Evolutionary conservation across 2,329 filamentous ascomycete genomes (phyloP).

Genomic region (Hawksworthiomyces lignivorus): DNA sequence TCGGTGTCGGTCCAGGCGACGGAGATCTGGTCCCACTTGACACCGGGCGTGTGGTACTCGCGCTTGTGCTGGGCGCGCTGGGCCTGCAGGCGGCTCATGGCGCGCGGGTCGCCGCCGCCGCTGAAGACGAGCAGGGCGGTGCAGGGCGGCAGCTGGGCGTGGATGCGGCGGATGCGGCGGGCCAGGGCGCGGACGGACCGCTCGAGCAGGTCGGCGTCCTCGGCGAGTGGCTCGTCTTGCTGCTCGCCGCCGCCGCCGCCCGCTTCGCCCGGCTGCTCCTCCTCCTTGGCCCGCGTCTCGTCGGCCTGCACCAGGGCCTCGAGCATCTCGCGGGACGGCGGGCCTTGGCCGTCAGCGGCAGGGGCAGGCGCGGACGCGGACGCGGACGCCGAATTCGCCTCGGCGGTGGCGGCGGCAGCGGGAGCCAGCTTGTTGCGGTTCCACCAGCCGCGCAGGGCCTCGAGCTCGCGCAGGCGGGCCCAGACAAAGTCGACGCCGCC

Average conservation of each 20-base stretch:
- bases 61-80: conserved; percentile 53
- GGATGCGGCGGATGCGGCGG: conserved; percentile 44
- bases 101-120: conserved; percentile 60
- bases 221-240: background rate
- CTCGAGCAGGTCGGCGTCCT: conserved; percentile 28
- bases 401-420: conserved; percentile 21
- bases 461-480: conserved; percentile 58
- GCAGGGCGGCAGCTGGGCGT: conserved; percentile 54
- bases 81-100: conserved; percentile 54
- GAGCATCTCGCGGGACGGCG: conserved; percentile 21
- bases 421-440: conserved; percentile 43
- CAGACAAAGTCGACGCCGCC: conserved; percentile 61
- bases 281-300: conserved; percentile 5
- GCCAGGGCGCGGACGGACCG: conserved; percentile 37
- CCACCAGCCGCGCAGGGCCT: conserved; percentile 61
- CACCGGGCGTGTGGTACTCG: conserved; percentile 56
- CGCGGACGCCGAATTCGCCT: no score
- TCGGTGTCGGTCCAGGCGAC: conserved; percentile 62
- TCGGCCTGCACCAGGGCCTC: conserved; percentile 10
- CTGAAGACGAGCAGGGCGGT: conserved; percentile 58
- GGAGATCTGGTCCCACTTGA: conserved; percentile 58
- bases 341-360: conserved; percentile 22
- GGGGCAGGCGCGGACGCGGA: no score
- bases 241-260: background rate
- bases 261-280: background rate